phyloP scores from a whole-genome alignment of 2,329 filamentous ascomycete genomes.

The Tolypocladium guangdongense region DNA sequence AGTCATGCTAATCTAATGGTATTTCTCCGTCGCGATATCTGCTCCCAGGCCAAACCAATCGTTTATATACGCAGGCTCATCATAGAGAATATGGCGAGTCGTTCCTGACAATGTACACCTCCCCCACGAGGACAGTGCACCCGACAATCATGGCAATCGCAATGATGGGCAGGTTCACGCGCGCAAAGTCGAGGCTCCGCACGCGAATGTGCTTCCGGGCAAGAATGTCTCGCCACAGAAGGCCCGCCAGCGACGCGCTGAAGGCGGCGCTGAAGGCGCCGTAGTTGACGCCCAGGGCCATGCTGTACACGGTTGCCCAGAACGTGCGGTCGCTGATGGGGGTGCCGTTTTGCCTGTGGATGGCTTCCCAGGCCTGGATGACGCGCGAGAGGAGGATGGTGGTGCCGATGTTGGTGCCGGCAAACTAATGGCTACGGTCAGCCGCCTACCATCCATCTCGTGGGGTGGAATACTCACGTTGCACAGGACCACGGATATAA shows the following conservation, averaged over 20 bases:
- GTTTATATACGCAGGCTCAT: neutral
- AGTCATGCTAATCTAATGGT: neutral
- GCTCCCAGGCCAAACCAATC: neutral
- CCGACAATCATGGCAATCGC: conserved; percentile 56
- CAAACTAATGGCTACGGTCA: conserved; percentile 40
- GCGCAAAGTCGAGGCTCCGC: conserved; percentile 51
- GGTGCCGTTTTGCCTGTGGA: conserved; percentile 34
- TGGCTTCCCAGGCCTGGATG: conserved; percentile 56
- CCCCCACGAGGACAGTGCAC: conserved; percentile 47
- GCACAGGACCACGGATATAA: conserved; percentile 58
- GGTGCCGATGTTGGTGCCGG: conserved; percentile 67
- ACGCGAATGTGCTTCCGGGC: conserved; percentile 57
- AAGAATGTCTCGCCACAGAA: conserved; percentile 64
- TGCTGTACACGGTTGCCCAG: conserved; percentile 64
- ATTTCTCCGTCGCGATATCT: neutral
- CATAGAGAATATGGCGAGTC: neutral
- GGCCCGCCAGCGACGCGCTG: conserved; percentile 58
- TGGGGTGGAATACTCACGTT: conserved; percentile 44
- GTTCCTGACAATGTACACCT: conserved; percentile 42
- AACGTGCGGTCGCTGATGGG: conserved; percentile 54
- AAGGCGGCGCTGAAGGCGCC: conserved; percentile 65
- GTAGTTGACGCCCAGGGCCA: conserved; percentile 66
- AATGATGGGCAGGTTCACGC: conserved; percentile 61
- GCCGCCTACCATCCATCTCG: too few relatives aligned
- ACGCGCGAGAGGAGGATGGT: conserved; percentile 62